These are phyloP conservation scores for Aspergillus nomiae DNA, from an alignment of 2,329 filamentous ascomycete species.

Conservation along the genomic window DNA sequence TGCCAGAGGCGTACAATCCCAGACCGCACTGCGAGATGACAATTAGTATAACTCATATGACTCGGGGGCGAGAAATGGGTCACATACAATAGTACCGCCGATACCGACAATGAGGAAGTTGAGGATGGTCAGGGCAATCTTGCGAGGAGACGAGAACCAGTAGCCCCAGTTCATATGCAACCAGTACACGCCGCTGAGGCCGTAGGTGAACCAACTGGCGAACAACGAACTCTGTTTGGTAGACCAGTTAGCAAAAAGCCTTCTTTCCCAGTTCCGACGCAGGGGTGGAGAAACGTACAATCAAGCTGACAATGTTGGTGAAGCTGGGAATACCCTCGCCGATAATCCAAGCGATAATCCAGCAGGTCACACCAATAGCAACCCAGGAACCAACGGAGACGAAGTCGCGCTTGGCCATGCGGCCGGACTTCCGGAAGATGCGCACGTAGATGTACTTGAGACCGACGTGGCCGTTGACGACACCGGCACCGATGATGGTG, in stretches of 20 bases:
- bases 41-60: conserved; percentile 1
- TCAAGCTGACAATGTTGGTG: conserved; percentile 64
- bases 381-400: conserved; percentile 61
- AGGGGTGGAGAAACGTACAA: conserved; percentile 34
- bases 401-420: conserved; percentile 52
- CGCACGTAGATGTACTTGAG: conserved; percentile 67
- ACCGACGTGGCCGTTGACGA: conserved; percentile 68
- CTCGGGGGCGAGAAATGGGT: too few species aligned
- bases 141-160: conserved; percentile 45
- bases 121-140: conserved; percentile 47
- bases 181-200: conserved; percentile 50
- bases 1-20: conserved; percentile 41
- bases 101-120: conserved; percentile 47
- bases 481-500: conserved; percentile 70
- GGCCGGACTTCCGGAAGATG: conserved; percentile 60
- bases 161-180: conserved; percentile 50
- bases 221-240: conserved; percentile 54
- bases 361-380: conserved; percentile 56
- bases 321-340: conserved; percentile 71
- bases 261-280: neutral
- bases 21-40: conserved; percentile 30
- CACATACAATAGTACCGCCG: conserved; percentile 30
- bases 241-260: conserved; percentile 20
- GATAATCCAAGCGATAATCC: conserved; percentile 66
- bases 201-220: conserved; percentile 65